phyloP scores from a whole-genome alignment of 2,329 filamentous ascomycete species.

The Curvularia sp. region DNA sequence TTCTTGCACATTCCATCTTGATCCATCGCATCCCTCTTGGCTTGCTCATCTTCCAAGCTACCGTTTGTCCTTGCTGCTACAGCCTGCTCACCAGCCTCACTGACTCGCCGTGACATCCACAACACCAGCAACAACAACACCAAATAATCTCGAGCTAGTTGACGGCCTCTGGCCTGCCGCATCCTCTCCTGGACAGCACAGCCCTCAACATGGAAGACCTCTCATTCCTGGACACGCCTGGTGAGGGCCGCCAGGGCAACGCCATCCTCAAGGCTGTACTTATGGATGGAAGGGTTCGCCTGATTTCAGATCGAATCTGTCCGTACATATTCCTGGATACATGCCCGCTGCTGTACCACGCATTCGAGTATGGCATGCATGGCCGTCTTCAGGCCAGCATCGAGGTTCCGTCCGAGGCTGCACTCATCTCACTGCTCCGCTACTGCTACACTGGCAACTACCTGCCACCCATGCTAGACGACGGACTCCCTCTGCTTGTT shows the following conservation, averaged over 20 bases:
- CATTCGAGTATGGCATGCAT: constrained; percentile 49
- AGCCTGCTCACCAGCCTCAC: constrained; percentile 5
- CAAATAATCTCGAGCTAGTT: neutral
- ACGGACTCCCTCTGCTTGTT: constrained; percentile 43
- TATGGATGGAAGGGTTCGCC: constrained; percentile 39
- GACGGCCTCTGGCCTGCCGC: neutral
- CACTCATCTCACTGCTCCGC: constrained; percentile 50
- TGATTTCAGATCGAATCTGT: constrained; percentile 44
- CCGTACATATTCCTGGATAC: constrained; percentile 40
- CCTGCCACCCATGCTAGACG: constrained; percentile 31
- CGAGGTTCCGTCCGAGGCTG: constrained; percentile 44
- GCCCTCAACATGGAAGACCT: constrained; percentile 18
- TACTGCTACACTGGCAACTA: constrained; percentile 54
- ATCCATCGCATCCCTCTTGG: neutral
- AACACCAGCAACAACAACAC: neutral
- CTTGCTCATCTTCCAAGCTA: neutral
- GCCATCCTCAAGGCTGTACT: constrained; percentile 45
- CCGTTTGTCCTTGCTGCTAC: constrained; percentile 15
- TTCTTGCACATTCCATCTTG: neutral
- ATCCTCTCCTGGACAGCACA: constrained; percentile 1
- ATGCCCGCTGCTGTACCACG: constrained; percentile 51
- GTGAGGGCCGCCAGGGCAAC: constrained; percentile 21
- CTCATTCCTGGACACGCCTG: constrained; percentile 28
- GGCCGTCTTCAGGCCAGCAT: constrained; percentile 47
- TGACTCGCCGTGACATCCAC: constrained; percentile 1